Conservation (phyloP, 106 monocot genomes). For the Narthecium ossifragum region DNA sequence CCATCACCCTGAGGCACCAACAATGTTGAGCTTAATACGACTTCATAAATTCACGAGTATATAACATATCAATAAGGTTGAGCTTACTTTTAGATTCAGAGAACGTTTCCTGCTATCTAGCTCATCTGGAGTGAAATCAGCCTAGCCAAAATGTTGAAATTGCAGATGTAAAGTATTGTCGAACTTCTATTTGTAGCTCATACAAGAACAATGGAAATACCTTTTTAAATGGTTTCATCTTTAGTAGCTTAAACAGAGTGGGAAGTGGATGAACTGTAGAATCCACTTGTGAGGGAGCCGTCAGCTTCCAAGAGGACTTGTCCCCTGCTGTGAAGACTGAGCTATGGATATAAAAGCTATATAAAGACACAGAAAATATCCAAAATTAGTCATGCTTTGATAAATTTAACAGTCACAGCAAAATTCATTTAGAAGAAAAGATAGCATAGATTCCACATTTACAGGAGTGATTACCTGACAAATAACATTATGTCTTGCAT, state of each 20-base stretch:
- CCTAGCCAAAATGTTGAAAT: constrained; percentile 20
- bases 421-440: too few species aligned
- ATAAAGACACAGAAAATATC: constrained; percentile 3
- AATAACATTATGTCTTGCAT: constrained; percentile 67
- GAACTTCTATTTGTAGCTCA: background rate
- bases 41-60: too few species aligned
- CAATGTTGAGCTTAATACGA: too few species aligned
- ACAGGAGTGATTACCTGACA: constrained; percentile 57
- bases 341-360: constrained; percentile 75
- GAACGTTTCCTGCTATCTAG: constrained; percentile 54
- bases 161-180: background rate
- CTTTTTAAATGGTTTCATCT: constrained; percentile 53
- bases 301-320: constrained; percentile 43
- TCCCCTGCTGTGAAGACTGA: constrained; percentile 58
- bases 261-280: constrained; percentile 48
- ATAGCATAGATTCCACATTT: too few species aligned
- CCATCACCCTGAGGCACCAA: constrained; percentile 44
- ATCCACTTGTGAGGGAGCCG: constrained; percentile 25
- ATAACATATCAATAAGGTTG: background rate
- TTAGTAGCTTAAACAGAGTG: constrained; percentile 51
- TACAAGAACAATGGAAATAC: constrained; percentile 16
- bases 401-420: too few species aligned
- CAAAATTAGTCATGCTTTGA: background rate
- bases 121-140: constrained; percentile 77
- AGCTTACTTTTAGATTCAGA: constrained; percentile 43